Base-by-base conservation (phyloP, 306 rosid species). In the Parietaria judaica region DNA sequence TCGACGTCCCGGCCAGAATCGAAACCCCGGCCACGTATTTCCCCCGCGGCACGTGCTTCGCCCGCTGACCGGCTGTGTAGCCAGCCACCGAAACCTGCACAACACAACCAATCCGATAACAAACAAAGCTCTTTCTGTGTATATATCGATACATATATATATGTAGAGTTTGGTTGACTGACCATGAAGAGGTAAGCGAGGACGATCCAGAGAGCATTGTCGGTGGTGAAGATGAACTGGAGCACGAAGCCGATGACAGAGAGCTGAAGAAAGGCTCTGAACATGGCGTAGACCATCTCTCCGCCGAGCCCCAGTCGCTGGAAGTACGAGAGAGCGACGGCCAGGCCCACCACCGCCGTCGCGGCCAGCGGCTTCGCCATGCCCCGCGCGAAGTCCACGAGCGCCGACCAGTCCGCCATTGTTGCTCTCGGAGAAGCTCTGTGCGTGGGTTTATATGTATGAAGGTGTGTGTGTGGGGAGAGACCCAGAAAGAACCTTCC, bases 101-200 rank as follows among this genome's bases (percentile, higher is more conserved):
- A 23, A 23, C 31, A 23, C 31, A 23, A 23, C 31, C 31, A 23
- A 23, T 23, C 31, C 31, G 31, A 23, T 23, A 1, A 41, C 1
- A 41, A 41, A 41, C 45, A 41, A 5, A 41, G 45, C 1, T 8
- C 7, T 8, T 5, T 41, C 6, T 5, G 9, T 8, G 9, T 41
- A 41, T 41, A 41, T 41, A 41, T 41, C 9, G 45, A 41, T 41
- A 41, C 3, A 10, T 2, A 37, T 7, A 0, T 7, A 12, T 14
- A 38, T n/a, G n/a, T 10, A 14, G 5, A 14, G 48, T 37, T 1
- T 16, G 39, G 0, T 8, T 3, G 16, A n/a, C 56, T 3, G 52
- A 92, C 99, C 96, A 92, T 92, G 79, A 92, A 92, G 63, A 92
- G 86, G 65, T 88, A 92, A 7, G 95, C 99, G 3, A 92, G 78